Conservation (phyloP, 108 stramenopile species). For the Schizochytrium sp. region DNA sequence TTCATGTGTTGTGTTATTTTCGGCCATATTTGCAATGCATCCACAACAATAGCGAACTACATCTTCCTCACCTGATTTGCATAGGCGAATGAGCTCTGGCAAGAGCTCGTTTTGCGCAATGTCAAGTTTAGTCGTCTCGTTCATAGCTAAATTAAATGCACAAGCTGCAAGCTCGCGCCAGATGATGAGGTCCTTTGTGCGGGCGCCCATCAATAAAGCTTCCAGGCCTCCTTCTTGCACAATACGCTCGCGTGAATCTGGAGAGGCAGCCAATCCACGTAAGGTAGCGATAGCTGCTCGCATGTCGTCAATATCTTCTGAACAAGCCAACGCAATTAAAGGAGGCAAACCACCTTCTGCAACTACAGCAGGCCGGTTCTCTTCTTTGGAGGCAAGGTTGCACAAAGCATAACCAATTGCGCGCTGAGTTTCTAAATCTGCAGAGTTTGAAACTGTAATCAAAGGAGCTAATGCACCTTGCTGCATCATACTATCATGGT, state of each 20-base stretch:
- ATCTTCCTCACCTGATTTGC: constrained; percentile 65
- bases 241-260: constrained; percentile 74
- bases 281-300: constrained; percentile 81
- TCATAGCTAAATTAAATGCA: constrained; percentile 78
- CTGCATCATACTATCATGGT: constrained; percentile 76
- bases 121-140: constrained; percentile 86
- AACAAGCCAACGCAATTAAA: constrained; percentile 80
- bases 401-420: constrained; percentile 86
- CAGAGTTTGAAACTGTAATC: constrained; percentile 75
- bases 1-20: constrained; percentile 74
- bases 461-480: constrained; percentile 80
- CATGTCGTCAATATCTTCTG: constrained; percentile 77
- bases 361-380: constrained; percentile 77
- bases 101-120: constrained; percentile 67
- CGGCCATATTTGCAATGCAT: constrained; percentile 81
- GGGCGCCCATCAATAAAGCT: constrained; percentile 70
- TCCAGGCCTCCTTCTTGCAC: constrained; percentile 80
- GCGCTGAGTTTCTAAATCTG: constrained; percentile 82
- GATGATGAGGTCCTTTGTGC: constrained; percentile 72
- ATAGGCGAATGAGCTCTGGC: constrained; percentile 69
- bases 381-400: constrained; percentile 79
- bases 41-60: constrained; percentile 73
- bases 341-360: constrained; percentile 81
- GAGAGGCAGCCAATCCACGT: constrained; percentile 76
- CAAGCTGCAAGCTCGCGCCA: constrained; percentile 78